These are phyloP conservation scores for Poa annua DNA, from an alignment of 176 grass and related monocot species.

Conservation along the genomic window DNA sequence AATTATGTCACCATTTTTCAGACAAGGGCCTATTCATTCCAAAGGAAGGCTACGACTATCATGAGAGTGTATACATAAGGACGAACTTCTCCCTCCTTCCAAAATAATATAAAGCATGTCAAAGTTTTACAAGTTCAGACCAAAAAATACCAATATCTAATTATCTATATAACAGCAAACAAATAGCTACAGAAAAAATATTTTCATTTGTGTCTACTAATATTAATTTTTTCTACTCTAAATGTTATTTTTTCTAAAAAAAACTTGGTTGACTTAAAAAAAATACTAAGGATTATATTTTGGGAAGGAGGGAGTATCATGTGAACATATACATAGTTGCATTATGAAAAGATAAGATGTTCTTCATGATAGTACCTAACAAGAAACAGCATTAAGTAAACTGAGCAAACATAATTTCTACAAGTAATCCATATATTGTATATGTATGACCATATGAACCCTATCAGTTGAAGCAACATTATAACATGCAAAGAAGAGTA, in stretches of 20 bases:
- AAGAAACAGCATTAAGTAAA: too few relatives aligned
- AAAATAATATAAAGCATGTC: constrained; percentile 2
- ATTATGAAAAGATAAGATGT: background rate
- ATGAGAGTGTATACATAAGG: constrained; percentile 24
- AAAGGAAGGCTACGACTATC: background rate
- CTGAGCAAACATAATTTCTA: too few relatives aligned
- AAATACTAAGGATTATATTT: background rate
- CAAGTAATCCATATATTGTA: too few relatives aligned
- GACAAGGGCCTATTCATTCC: background rate
- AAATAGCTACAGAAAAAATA: background rate
- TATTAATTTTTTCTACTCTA: background rate
- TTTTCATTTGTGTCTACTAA: background rate
- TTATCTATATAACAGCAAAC: background rate
- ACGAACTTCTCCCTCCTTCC: constrained; percentile 18
- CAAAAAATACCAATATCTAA: background rate
- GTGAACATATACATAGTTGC: background rate
- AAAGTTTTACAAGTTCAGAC: background rate
- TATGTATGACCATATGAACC: background rate
- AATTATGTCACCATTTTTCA: constrained; percentile 31
- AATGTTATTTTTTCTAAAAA: background rate
- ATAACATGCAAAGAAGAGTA: background rate
- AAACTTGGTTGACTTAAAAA: background rate
- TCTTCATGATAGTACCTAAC: too few relatives aligned
- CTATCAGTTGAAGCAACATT: background rate
- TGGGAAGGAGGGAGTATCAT: background rate